Evolutionary conservation across 225 moss, liverwort and hornwort genomes (phyloP), one percentile per base, ranked within the genome.

Genomic region (Bryum argenteum): DNA sequence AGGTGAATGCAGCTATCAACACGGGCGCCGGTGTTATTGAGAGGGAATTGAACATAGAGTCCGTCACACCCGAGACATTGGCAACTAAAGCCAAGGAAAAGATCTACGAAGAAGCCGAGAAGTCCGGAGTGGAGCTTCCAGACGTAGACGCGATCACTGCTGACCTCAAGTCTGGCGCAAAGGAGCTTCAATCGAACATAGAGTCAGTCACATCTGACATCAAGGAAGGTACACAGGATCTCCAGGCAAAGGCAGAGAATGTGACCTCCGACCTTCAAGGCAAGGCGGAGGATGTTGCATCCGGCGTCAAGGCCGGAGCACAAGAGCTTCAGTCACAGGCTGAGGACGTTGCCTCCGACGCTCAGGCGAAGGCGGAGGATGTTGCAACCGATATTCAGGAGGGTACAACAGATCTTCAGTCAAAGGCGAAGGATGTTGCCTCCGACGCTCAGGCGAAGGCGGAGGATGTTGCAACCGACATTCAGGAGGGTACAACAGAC

Each of bases 1-100:
- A 94, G 76, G 78, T 88, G 6, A 26, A 88, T 76, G 74, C 73
- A 50, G 89, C 80, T 61, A 51, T 86, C 64, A 71, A 52, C 42
- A 91, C 88, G 23, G 93, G 93, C 76, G 77, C 88, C 28, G 72
- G 82, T 9, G 40, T 76, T 0, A 24, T 92, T 47, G 88, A 89
- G 73, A 79, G 78, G 40, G 40, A 83, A 52, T 52, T 76, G 20
- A 47, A 78, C 23, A 47, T 79, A 17, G 78, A 72, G 19, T 78
- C 79, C 24, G 66, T 79, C 9, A 75, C 78, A 19, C 74, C 73
- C 24, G 77, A 82, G 66, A 23, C 72, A 40, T 18, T 77, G 39
- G 74, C 78, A 57, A 74, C 54, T 65, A 80, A 84, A 67, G 77
- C 58, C 10, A 59, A 60, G 45, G 78, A 69, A 44, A 73, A 67